Evolutionary conservation across 352 stramenopile species (phyloP), one percentile per base, ranked within the genome.

Genomic region (Thalassiosira mediterranea): DNA sequence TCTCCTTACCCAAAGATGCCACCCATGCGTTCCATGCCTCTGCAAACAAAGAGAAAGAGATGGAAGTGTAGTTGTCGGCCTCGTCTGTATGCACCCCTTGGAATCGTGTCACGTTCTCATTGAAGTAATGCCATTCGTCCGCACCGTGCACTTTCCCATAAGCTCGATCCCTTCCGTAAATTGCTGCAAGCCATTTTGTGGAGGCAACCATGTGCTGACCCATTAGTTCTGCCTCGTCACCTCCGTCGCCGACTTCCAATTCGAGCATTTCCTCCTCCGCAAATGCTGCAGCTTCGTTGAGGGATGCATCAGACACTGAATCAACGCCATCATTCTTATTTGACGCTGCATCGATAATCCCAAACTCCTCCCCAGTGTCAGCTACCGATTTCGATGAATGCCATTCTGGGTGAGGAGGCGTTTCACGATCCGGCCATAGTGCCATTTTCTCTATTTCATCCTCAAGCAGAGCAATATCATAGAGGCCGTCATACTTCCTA

Each of bases 381-480:
- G 48, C n/a, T 1, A 67, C 25, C n/a, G 34, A n/a, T 1, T n/a
- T 51, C 10, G 40, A 26, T 21, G 64, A 67, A 17, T 59, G 10
- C 64, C 64, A 74, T 10, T 48, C 46, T 5, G 34, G 5, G 29
- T 71, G 29, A 29, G 58, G 58, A 21, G 58, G 58, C 3, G 23
- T 2, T 8, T 63, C 61, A 13, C 31, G 21, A 23, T 10, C 23
- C 4, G 48, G 7, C 40, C 40, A 67, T 11, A n/a, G 1, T 21
- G 52, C 4, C 42, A 67, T 28, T 15, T 65, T 61, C 25, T 74
- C 51, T 46, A 74, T 74, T n/a, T 74, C 64, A 29, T 47, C 34
- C 17, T 74, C 64, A 31, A 74, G 17, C 5, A 67, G 26, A 31
- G 15, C 23, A 0, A 37, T 52, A 53, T 66, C 53, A 67, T 74